phyloP scores from a whole-genome alignment of 179 eudicot species.

The Dionaea muscipula region DNA sequence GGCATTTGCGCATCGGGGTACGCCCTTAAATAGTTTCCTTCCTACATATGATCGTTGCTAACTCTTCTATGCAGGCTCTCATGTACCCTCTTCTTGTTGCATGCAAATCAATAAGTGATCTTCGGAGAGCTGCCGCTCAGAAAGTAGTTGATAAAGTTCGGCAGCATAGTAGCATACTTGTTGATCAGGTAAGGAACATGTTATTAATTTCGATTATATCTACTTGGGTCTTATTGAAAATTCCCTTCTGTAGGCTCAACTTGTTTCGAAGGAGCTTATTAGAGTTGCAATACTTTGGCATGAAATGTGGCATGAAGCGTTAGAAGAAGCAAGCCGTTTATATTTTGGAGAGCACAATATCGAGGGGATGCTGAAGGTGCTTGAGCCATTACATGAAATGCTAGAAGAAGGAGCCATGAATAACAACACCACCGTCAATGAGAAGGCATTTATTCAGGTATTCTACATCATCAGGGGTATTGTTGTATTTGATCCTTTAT shows the following conservation, averaged over 20 bases:
- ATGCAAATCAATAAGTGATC: slow-evolving; percentile 88
- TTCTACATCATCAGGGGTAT: background rate
- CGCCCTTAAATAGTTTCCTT: background rate
- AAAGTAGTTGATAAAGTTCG: slow-evolving; percentile 94
- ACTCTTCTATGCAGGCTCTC: slow-evolving; percentile 52
- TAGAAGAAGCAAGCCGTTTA: slow-evolving; percentile 97
- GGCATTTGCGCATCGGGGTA: no score
- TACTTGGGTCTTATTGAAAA: background rate
- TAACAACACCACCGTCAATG: slow-evolving; percentile 61
- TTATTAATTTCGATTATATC: background rate
- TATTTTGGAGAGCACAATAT: slow-evolving; percentile 88
- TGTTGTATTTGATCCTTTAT: no score
- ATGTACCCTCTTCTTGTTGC: slow-evolving; percentile 99
- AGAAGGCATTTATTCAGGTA: slow-evolving; percentile 82
- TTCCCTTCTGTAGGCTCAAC: slow-evolving; percentile 60
- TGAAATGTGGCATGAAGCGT: slow-evolving; percentile 97
- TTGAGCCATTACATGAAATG: slow-evolving; percentile 89
- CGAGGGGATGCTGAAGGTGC: slow-evolving; percentile 89
- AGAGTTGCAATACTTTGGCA: slow-evolving; percentile 98
- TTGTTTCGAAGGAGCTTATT: slow-evolving; percentile 86
- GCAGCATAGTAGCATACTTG: slow-evolving; percentile 86
- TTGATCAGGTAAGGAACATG: slow-evolving; percentile 58
- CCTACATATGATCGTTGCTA: background rate
- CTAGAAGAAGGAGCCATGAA: slow-evolving; percentile 77
- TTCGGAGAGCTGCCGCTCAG: slow-evolving; percentile 87